Base-by-base conservation (phyloP, 306 rosid species). In the Crataegus laevigata region DNA sequence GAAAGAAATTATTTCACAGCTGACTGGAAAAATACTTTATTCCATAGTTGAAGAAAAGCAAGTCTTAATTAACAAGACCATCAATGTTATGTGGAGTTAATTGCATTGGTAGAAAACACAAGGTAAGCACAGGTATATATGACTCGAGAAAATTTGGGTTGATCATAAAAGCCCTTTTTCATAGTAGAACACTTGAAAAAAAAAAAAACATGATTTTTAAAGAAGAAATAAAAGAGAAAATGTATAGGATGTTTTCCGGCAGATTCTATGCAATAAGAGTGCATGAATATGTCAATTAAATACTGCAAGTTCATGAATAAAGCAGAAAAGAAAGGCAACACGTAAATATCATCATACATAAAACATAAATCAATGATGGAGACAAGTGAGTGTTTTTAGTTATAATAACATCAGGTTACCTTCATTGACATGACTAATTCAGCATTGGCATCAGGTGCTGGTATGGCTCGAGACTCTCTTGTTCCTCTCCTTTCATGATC, bases 371-470 rank as follows among this genome's bases (percentile, higher is more conserved):
- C n/a, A 67, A 64, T 50, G 71, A 43, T 71, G 71, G 76, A n/a
- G 59, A 21, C 18, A 24, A 65, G 30, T 18, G 24, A 36, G 54
- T 36, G 57, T n/a, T 26, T 34, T 38, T 32, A 19, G 26, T 25
- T 25, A 40, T 30, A n/a, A 65, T 28, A 55, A 55, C 32, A 67
- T 75, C 78, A 75, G 50, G 52, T 58, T 75, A 94, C 99, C 99
- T 90, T 97, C 96, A 96, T 92, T 73, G 99, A 96, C 81, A 82
- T 68, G 61, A 84, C 92, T 78, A 96, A 82, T 80, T 96, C 99
- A 71, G 99, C 99, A 87, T 96, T 96, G 82, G 99, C 99, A 80
- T 96, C 98, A 63, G 99, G 99, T 32, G 99, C 99, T 68, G 99
- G 99, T 72, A 96, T 2, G 0, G 99, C 99, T 73, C 92, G 92